Conservation (phyloP, 768 basidiomycete species). For the Pisolithus marmoratus region DNA sequence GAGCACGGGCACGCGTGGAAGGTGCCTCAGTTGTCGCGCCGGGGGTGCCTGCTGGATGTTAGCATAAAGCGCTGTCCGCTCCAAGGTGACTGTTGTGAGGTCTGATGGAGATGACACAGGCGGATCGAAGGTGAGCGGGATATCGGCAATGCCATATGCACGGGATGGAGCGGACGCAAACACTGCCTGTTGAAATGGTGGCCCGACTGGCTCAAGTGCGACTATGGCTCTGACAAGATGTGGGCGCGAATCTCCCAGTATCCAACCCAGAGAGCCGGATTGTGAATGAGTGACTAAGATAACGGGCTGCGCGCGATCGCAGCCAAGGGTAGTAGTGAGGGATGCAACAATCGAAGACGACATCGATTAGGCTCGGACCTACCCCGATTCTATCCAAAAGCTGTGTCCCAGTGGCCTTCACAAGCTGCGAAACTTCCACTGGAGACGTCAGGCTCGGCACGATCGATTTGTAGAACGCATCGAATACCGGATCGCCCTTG, state of each 20-base stretch:
- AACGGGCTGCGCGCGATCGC: conserved; percentile 32
- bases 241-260: conserved; percentile 42
- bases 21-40: conserved; percentile 36
- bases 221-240: conserved; percentile 40
- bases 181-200: conserved; percentile 40
- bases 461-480: conserved; percentile 40
- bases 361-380: conserved; percentile 13
- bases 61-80: conserved; percentile 26
- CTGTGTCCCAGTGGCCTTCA: conserved; percentile 35
- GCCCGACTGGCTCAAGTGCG: conserved; percentile 45
- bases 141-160: conserved; percentile 43
- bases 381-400: conserved; percentile 46
- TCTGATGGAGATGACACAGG: conserved; percentile 36
- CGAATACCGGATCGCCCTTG: conserved; percentile 39
- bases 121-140: conserved; percentile 39
- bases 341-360: conserved; percentile 1
- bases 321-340: not conserved
- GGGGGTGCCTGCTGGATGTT: conserved; percentile 41
- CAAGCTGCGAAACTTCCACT: conserved; percentile 32
- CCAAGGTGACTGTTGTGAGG: conserved; percentile 24
- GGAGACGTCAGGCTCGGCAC: conserved; percentile 35
- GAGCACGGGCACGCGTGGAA: conserved; percentile 39
- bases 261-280: conserved; percentile 44
- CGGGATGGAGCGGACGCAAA: conserved; percentile 34
- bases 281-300: conserved; percentile 49